These are phyloP conservation scores for Chalciporus pseudorubinellus DNA, from an alignment of 768 basidiomycete genomes.

Conservation along the genomic window DNA sequence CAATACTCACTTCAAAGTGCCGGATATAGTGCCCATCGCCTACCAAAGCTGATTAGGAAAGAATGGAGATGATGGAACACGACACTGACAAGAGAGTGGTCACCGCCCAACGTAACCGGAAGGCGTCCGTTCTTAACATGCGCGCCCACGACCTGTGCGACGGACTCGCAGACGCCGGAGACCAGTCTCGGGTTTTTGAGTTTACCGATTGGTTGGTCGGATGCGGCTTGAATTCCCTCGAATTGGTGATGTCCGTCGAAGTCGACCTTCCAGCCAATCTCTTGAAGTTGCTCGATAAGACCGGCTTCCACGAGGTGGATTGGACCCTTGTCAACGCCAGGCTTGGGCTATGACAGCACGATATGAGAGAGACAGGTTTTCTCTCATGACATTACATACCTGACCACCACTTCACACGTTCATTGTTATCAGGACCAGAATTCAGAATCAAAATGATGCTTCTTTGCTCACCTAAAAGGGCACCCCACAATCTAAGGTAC, in stretches of 20 bases:
- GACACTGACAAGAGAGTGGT: slow-evolving; percentile 81
- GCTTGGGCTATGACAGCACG: slow-evolving; percentile 49
- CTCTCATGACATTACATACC: slow-evolving; percentile 17
- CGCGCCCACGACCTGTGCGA: slow-evolving; percentile 71
- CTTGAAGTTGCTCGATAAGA: slow-evolving; percentile 69
- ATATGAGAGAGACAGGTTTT: slow-evolving; percentile 11
- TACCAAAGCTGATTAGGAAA: slow-evolving; percentile 20
- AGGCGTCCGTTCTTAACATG: slow-evolving; percentile 79
- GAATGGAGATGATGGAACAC: slow-evolving; percentile 2
- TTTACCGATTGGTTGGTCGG: slow-evolving; percentile 71
- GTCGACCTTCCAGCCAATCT: slow-evolving; percentile 83
- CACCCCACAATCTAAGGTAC: slow-evolving; percentile 79
- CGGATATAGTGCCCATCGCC: slow-evolving; percentile 94
- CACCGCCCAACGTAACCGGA: slow-evolving; percentile 91
- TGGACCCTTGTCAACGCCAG: slow-evolving; percentile 85
- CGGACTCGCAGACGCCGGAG: slow-evolving; percentile 73
- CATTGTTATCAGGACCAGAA: slow-evolving; percentile 9
- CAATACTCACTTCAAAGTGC: slow-evolving; percentile 68
- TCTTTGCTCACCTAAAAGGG: slow-evolving; percentile 78
- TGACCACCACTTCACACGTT: slow-evolving; percentile 28
- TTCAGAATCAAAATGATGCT: not conserved
- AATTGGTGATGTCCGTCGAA: slow-evolving; percentile 93
- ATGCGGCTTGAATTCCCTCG: slow-evolving; percentile 59
- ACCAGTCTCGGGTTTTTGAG: slow-evolving; percentile 91
- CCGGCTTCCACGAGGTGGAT: slow-evolving; percentile 88